phyloP scores from a whole-genome alignment of 345 rosid genomes.

The Ceriops decandra region DNA sequence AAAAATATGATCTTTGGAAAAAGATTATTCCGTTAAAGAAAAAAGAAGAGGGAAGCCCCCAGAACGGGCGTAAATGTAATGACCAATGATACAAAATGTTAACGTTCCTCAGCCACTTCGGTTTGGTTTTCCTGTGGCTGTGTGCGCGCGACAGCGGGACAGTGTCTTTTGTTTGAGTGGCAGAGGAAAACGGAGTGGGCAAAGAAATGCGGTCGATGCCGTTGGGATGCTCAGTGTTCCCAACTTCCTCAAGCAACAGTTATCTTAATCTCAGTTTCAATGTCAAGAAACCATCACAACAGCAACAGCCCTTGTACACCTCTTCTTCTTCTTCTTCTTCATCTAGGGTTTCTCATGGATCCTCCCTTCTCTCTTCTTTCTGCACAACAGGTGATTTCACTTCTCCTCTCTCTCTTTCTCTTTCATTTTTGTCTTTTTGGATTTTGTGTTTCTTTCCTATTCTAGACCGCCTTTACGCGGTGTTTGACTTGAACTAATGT shows the following conservation, averaged over 20 bases:
- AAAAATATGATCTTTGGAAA: too few relatives aligned
- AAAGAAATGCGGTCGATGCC: slow-evolving; percentile 65
- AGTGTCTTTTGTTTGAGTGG: too few relatives aligned
- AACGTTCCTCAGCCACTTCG: too few relatives aligned
- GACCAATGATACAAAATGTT: too few relatives aligned
- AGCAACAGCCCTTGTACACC: not conserved
- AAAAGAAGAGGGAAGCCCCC: too few relatives aligned
- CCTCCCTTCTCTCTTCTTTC: slow-evolving; percentile 15
- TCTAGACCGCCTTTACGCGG: too few relatives aligned
- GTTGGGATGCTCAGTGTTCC: slow-evolving; percentile 52
- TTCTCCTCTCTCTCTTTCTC: not conserved
- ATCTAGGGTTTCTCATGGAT: slow-evolving; percentile 28
- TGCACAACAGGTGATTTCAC: slow-evolving; percentile 39
- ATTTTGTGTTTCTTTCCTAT: not conserved
- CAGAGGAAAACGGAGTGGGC: too few relatives aligned
- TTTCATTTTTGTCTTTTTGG: not conserved
- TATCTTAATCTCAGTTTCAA: slow-evolving; percentile 20
- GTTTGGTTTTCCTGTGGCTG: too few relatives aligned
- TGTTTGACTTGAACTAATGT: too few relatives aligned
- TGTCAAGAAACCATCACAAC: slow-evolving; percentile 22
- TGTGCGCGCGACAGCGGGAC: too few relatives aligned
- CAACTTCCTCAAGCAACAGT: slow-evolving; percentile 20
- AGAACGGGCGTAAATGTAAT: too few relatives aligned
- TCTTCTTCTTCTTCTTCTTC: slow-evolving; percentile 31
- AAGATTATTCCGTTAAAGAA: too few relatives aligned